Evolutionary conservation across 768 basidiomycete species (phyloP), one percentile per base, ranked within the genome.

Genomic region (Hypsizygus marmoreus): DNA sequence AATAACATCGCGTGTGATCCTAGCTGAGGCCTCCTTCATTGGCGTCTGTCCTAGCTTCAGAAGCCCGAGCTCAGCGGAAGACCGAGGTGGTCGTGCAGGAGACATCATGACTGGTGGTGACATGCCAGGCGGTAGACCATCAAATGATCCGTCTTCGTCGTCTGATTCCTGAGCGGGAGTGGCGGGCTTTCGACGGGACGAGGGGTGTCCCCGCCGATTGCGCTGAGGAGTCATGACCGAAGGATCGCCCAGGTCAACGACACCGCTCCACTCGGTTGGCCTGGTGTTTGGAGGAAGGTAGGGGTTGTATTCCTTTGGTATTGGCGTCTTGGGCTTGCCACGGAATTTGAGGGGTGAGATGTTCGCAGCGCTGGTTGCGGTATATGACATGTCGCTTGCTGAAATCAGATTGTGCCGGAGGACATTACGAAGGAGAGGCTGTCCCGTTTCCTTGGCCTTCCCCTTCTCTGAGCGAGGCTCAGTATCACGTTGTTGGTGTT

Each of bases 191-290:
- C 47, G 51, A 38, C 45, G 46, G 13, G 44, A 50, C 29, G 26
- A 45, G 14, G 49, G 46, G 17, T 52, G 35, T 7, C 22, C 45
- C 31, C 40, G 44, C 29, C 62, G 53, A 19, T 57, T 61, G 50
- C 69, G 74, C 43, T 61, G 68, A 14, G 77, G 78, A 13, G 79
- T 80, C 16, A 68, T 56, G 13, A 77, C 66, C 22, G 73, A 70
- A 5, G 82, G 75, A 47, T 80, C 80, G 13, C 76, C 73, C 3
- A 91, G 75, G 64, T 95, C 80, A 25, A 91, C 84, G 25, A 92
- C 65, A 8, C 88, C 88, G 56, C 78, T 78, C 87, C 88, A 90
- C 12, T 81, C 66, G 8, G 67, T 63, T 2, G 82, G 76, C 5
- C 74, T 61, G 2, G 67, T 65, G 37, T 76, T 71, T 3, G 73